A percentile compares a stretch with the other conserved stretches of the same genome.
phyloP scores from a whole-genome alignment of 331 rosid species.

The Arachis monticola region DNA sequence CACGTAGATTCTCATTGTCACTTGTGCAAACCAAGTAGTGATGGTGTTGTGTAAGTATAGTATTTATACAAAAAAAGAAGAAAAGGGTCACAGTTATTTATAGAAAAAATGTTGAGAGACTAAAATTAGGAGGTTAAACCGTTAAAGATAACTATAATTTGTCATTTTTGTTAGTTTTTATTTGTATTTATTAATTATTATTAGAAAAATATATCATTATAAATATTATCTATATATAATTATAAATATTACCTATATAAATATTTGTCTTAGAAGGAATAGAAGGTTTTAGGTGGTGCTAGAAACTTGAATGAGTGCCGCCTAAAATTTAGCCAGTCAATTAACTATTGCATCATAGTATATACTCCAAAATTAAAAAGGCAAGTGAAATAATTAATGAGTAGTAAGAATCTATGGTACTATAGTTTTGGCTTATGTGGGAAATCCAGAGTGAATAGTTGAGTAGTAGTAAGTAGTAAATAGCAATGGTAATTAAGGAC shows the following conservation, averaged over 20 bases:
- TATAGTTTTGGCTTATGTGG: conserved; percentile 8
- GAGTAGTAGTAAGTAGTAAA: background rate
- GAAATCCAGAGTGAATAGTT: background rate
- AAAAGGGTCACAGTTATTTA: background rate
- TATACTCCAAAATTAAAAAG: background rate
- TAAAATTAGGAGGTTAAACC: too few species aligned
- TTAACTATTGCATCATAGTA: conserved; percentile 18
- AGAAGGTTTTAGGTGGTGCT: background rate
- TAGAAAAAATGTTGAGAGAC: too few species aligned
- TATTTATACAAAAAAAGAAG: too few species aligned
- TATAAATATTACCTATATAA: background rate
- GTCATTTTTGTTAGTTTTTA: too few species aligned
- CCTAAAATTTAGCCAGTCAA: conserved; percentile 26
- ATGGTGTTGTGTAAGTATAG: background rate
- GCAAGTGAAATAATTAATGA: background rate
- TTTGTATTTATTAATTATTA: too few species aligned
- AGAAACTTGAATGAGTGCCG: conserved; percentile 22
- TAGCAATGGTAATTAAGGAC: conserved; percentile 30
- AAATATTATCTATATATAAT: too few species aligned
- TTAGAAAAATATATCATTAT: too few species aligned
- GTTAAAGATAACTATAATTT: too few species aligned
- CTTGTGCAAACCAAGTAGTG: background rate
- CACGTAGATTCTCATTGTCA: too few species aligned
- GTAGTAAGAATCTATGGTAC: background rate
- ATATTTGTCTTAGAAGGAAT: too few species aligned